Evolutionary conservation across 2,329 filamentous ascomycete genomes (phyloP).

Genomic region (Seiridium cupressi): DNA sequence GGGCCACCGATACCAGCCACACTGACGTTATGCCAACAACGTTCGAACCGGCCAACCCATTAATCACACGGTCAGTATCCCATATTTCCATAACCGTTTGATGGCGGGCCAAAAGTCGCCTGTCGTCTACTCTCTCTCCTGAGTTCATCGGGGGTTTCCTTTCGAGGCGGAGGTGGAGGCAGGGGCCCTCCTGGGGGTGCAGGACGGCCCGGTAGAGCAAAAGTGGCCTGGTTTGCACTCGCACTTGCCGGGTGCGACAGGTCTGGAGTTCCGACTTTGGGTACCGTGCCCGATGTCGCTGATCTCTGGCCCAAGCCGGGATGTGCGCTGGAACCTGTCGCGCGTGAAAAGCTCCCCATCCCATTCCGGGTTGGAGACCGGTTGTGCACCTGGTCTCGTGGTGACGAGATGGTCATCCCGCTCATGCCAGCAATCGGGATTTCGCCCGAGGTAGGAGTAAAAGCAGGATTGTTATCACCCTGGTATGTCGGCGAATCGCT

Average conservation of each 20-base stretch:
- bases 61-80: constrained; percentile 25
- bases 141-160: constrained; percentile 53
- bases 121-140: constrained; percentile 53
- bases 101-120: constrained; percentile 49
- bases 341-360: constrained; percentile 42
- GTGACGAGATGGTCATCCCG: constrained; percentile 46
- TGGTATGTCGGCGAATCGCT: constrained; percentile 57
- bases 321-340: constrained; percentile 43
- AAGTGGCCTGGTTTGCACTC: constrained; percentile 47
- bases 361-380: constrained; percentile 54
- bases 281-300: constrained; percentile 51
- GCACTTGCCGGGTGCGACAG: constrained; percentile 37
- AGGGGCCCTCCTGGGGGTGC: constrained; percentile 58
- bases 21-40: neutral
- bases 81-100: constrained; percentile 31
- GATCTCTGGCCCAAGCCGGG: constrained; percentile 53
- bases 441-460: constrained; percentile 65
- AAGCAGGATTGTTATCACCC: constrained; percentile 42
- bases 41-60: neutral
- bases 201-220: constrained; percentile 63
- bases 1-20: neutral
- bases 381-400: constrained; percentile 45
- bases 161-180: constrained; percentile 59
- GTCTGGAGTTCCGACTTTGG: constrained; percentile 39
- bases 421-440: constrained; percentile 59